These are phyloP conservation scores for Mortierella sp. DNA, from an alignment of 371 early-diverging fungal species.

Conservation along the genomic window DNA sequence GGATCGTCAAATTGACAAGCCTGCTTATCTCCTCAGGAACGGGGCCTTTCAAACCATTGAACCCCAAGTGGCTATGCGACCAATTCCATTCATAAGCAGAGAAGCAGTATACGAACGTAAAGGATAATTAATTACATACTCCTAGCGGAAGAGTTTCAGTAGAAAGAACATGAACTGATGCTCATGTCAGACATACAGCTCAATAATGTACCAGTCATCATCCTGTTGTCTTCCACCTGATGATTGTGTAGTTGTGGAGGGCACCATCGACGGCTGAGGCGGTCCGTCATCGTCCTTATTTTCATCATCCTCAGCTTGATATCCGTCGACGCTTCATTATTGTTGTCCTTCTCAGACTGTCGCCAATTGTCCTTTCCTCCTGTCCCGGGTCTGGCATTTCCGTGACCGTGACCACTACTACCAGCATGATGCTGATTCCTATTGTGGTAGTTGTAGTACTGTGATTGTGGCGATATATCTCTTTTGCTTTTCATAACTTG, in stretches of 20 bases:
- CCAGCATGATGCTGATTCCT: constrained; percentile 19
- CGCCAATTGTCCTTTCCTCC: constrained; percentile 12
- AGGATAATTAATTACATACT: too few species aligned
- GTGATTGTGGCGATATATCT: neutral
- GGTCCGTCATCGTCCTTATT: neutral
- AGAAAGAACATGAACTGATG: neutral
- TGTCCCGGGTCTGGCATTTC: neutral
- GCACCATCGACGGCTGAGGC: neutral
- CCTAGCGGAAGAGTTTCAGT: too few species aligned
- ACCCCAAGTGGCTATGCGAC: constrained; percentile 54
- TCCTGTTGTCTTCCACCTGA: neutral
- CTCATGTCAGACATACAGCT: constrained; percentile 17
- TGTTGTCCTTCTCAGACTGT: constrained; percentile 17
- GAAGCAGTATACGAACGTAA: neutral
- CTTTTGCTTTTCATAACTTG: neutral
- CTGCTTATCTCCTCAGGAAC: constrained; percentile 59
- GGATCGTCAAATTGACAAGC: constrained; percentile 56
- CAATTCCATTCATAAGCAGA: neutral
- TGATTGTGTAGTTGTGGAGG: neutral
- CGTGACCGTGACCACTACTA: constrained; percentile 1
- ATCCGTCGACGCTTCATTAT: neutral
- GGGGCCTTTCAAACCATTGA: constrained; percentile 61
- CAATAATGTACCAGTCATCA: constrained; percentile 47
- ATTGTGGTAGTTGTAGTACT: constrained; percentile 17
- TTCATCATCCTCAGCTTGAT: too few species aligned